A percentile compares a stretch with the other conserved stretches of the same genome.
Evolutionary conservation across 441 rosid species (phyloP).

Genomic region (Populus hybrid): DNA sequence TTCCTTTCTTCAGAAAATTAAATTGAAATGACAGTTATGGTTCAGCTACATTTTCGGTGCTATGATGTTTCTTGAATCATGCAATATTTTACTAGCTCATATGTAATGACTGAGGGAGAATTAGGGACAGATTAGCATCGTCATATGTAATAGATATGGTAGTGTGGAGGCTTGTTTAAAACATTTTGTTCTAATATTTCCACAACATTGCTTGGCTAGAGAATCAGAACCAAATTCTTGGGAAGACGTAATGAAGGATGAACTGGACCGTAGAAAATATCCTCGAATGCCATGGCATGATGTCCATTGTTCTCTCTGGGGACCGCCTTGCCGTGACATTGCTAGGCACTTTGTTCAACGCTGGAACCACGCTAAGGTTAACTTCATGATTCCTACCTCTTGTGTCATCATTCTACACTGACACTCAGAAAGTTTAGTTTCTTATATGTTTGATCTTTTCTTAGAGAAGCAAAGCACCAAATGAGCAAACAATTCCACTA

Average conservation of each 20-base stretch:
- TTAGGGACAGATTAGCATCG: background rate
- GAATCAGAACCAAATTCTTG: slow-evolving; percentile 99
- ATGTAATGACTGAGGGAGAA: background rate
- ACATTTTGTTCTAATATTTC: slow-evolving; percentile 8
- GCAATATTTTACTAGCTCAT: background rate
- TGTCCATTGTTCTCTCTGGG: slow-evolving; percentile 97
- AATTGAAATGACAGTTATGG: background rate
- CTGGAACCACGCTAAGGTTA: slow-evolving; percentile 99
- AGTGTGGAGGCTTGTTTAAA: background rate
- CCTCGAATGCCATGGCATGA: slow-evolving; percentile 99
- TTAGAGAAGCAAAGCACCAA: slow-evolving; percentile 93
- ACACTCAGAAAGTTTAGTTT: background rate
- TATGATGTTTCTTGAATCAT: background rate
- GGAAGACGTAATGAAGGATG: slow-evolving; percentile 98
- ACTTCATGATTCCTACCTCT: slow-evolving; percentile 2
- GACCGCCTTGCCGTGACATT: slow-evolving; percentile 94
- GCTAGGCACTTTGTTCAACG: slow-evolving; percentile 99
- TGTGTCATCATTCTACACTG: background rate
- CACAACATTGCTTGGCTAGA: slow-evolving; percentile 37
- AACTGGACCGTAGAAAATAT: slow-evolving; percentile 74
- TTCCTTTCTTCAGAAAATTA: slow-evolving; percentile 10
- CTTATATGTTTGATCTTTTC: slow-evolving; percentile 13
- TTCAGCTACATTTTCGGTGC: background rate
- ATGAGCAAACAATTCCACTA: slow-evolving; percentile 91
- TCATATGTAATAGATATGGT: background rate